Percentiles rank a stretch among this genome's conserved stretches.
Evolutionary conservation across 306 rosid genomes (phyloP).

Genomic region (Castanea mollissima): DNA sequence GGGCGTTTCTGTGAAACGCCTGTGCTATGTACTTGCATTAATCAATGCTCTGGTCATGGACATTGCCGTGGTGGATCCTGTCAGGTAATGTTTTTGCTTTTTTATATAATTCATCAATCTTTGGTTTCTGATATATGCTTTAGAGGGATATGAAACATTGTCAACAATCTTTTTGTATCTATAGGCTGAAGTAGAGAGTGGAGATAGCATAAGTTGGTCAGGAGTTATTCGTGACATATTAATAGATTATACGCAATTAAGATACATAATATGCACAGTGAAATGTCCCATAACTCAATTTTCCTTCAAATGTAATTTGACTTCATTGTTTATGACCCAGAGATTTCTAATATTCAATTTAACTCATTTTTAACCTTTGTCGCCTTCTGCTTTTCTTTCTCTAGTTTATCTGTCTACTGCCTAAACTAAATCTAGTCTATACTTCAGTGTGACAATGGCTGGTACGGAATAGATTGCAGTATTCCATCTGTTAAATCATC

Average conservation of each 20-base stretch:
- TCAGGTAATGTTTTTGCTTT: conserved; percentile 50
- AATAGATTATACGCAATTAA: not conserved
- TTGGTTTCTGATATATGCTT: conserved; percentile 18
- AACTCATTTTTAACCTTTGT: not conserved
- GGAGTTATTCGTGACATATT: not conserved
- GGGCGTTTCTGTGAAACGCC: conserved; percentile 83
- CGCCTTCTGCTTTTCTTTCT: conserved; percentile 1
- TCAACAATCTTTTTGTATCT: conserved; percentile 4
- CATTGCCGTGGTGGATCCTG: conserved; percentile 90
- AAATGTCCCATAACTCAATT: not conserved
- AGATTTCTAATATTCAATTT: not conserved
- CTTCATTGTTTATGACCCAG: not conserved
- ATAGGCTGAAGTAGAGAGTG: not conserved
- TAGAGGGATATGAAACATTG: conserved; percentile 10
- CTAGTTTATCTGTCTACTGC: conserved; percentile 12
- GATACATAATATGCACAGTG: not conserved
- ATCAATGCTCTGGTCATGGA: conserved; percentile 90
- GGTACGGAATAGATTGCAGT: conserved; percentile 99
- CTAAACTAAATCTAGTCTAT: conserved; percentile 31
- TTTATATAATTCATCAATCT: conserved; percentile 4
- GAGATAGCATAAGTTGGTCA: not conserved
- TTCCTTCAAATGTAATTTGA: not conserved
- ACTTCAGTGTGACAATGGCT: conserved; percentile 83
- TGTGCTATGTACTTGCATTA: conserved; percentile 72
- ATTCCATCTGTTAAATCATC: conserved; percentile 71